A percentile compares a stretch with the other conserved stretches of the same genome.
phyloP scores from a whole-genome alignment of 495 filamentous ascomycete species.

The Tuber indicum region DNA sequence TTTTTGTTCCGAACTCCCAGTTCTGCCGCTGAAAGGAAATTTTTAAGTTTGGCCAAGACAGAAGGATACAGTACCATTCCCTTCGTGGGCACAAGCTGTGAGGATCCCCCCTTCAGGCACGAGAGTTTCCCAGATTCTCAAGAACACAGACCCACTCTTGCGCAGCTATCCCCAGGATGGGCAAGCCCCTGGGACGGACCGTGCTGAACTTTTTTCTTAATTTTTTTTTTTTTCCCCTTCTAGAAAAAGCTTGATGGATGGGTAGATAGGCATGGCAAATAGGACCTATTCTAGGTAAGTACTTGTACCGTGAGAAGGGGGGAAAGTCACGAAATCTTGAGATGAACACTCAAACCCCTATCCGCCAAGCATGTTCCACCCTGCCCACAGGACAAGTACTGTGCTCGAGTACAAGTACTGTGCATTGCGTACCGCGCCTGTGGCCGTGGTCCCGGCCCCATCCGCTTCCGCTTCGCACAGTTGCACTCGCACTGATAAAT shows the following conservation, averaged over 20 bases:
- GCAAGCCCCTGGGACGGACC: background rate
- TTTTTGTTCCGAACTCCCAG: background rate
- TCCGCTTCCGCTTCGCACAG: too few relatives aligned
- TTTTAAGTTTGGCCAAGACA: background rate
- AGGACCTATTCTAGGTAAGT: too few relatives aligned
- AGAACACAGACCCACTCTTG: conserved; percentile 4
- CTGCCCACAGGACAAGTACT: too few relatives aligned
- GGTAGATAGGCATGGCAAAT: background rate
- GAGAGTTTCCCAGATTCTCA: background rate
- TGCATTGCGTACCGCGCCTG: too few relatives aligned
- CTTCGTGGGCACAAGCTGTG: background rate
- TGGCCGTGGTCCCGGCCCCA: too few relatives aligned
- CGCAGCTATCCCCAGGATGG: background rate
- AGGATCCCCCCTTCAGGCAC: background rate
- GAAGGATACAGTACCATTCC: background rate
- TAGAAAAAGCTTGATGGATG: background rate
- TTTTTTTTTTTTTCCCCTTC: background rate
- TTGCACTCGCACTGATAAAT: too few relatives aligned
- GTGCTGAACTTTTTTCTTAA: background rate
- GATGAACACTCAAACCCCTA: background rate
- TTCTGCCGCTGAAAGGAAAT: background rate
- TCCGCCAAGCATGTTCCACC: background rate
- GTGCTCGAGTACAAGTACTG: too few relatives aligned
- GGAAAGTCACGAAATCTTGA: background rate
- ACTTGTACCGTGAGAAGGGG: background rate